A percentile compares a stretch with the other conserved stretches of the same genome.
Conservation (phyloP, 345 rosid species). For the Theobroma cacao region DNA sequence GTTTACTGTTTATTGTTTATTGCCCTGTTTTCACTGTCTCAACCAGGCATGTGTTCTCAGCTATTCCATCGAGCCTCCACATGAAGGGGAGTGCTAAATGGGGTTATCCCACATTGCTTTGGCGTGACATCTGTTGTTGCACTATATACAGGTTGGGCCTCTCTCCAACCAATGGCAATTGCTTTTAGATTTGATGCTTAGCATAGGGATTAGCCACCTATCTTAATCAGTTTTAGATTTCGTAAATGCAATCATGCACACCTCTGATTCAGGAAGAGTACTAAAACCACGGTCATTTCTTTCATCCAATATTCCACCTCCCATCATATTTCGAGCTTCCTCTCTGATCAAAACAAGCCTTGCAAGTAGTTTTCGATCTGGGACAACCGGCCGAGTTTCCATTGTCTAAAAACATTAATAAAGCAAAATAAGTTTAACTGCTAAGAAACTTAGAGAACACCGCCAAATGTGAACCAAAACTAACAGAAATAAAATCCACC, state of each 20-base stretch:
- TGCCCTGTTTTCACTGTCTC: not conserved
- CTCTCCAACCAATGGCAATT: not conserved
- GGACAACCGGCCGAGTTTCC: slow-evolving; percentile 86
- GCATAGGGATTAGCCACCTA: not conserved
- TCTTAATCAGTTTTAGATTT: not conserved
- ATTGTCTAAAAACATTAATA: slow-evolving; percentile 48
- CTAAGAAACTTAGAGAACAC: not conserved
- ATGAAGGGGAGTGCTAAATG: not conserved
- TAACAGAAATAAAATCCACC: not conserved
- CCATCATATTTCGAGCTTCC: slow-evolving; percentile 95
- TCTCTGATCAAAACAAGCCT: slow-evolving; percentile 90
- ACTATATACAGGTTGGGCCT: not conserved
- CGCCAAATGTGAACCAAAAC: not conserved
- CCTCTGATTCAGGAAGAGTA: slow-evolving; percentile 95
- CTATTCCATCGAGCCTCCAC: not conserved
- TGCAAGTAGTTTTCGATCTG: slow-evolving; percentile 81
- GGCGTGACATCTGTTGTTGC: not conserved
- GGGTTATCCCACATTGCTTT: not conserved
- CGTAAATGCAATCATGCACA: slow-evolving; percentile 14
- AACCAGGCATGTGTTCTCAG: not conserved
- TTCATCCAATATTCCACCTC: slow-evolving; percentile 93
- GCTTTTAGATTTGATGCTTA: not conserved
- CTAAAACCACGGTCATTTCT: slow-evolving; percentile 92
- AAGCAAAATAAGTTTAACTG: not conserved
- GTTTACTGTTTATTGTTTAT: not conserved